Conservation (phyloP, 331 rosid species). For the Quercus tomentella region DNA sequence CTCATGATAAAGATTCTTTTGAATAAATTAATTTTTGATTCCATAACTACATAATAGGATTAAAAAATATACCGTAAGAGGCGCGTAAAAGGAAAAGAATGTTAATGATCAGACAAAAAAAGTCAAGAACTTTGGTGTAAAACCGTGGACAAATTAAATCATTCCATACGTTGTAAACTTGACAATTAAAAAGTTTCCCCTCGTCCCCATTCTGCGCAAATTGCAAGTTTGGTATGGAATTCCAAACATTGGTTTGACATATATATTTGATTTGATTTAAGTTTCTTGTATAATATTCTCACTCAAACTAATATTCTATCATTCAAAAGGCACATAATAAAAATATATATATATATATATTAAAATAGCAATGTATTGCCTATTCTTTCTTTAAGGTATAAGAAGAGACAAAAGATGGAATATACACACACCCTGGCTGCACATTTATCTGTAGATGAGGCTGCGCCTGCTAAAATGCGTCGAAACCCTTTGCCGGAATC, state of each 20-base stretch:
- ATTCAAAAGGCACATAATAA: not conserved
- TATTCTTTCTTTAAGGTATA: not conserved
- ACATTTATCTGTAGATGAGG: conserved; percentile 41
- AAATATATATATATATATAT: too few relatives aligned
- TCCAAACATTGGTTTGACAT: not conserved
- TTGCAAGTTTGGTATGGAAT: not conserved
- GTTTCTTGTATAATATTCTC: not conserved
- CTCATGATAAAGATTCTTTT: too few relatives aligned
- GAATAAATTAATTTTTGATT: too few relatives aligned
- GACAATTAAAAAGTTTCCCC: not conserved
- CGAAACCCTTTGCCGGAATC: conserved; percentile 21
- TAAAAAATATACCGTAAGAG: too few relatives aligned
- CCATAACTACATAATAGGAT: too few relatives aligned
- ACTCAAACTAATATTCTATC: not conserved
- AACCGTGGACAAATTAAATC: not conserved
- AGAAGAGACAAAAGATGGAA: not conserved
- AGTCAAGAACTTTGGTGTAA: not conserved
- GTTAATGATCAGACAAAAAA: too few relatives aligned
- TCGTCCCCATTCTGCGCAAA: not conserved
- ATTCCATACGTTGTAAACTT: not conserved
- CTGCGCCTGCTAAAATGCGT: conserved; percentile 59
- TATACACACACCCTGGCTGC: conserved; percentile 32
- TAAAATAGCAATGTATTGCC: not conserved
- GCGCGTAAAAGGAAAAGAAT: not conserved
- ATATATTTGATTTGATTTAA: not conserved